Percentiles rank a stretch among this genome's conserved stretches.
These are phyloP conservation scores for Aureobasidium namibiae DNA, from an alignment of 2,329 filamentous ascomycete genomes.

Conservation along the genomic window DNA sequence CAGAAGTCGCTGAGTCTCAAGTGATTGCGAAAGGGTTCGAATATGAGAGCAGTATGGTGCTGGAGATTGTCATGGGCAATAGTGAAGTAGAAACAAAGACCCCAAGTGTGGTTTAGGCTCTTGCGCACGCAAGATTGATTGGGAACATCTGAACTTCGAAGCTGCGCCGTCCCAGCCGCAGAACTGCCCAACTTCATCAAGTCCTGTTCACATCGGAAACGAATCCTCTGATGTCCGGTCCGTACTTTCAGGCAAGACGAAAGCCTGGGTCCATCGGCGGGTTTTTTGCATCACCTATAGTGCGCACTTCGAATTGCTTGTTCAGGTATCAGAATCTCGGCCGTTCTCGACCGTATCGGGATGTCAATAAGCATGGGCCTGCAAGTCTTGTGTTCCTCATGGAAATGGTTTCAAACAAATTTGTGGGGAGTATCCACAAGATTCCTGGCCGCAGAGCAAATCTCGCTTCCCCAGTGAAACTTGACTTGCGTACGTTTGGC, in stretches of 20 bases:
- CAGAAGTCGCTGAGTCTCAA: no score
- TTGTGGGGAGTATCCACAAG: background rate
- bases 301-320: background rate
- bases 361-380: background rate
- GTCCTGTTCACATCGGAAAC: background rate
- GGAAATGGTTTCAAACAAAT: background rate
- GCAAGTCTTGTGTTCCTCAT: background rate
- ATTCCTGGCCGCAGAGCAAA: background rate
- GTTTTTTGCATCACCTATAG: background rate
- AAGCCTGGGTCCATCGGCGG: background rate
- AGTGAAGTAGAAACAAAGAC: no score
- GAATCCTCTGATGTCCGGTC: background rate
- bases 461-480: background rate
- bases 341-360: background rate
- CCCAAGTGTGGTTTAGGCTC: no score
- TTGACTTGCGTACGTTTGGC: background rate
- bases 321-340: background rate
- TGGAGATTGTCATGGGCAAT: no score
- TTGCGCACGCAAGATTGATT: no score
- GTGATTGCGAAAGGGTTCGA: no score
- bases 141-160: background rate
- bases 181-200: background rate
- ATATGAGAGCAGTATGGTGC: no score
- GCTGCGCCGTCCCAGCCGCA: background rate
- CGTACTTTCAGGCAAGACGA: background rate